Evolutionary conservation across 164 flowering plant genomes (phyloP), one percentile per base, ranked within the genome.

Genomic region (Macadamia tetraphylla): DNA sequence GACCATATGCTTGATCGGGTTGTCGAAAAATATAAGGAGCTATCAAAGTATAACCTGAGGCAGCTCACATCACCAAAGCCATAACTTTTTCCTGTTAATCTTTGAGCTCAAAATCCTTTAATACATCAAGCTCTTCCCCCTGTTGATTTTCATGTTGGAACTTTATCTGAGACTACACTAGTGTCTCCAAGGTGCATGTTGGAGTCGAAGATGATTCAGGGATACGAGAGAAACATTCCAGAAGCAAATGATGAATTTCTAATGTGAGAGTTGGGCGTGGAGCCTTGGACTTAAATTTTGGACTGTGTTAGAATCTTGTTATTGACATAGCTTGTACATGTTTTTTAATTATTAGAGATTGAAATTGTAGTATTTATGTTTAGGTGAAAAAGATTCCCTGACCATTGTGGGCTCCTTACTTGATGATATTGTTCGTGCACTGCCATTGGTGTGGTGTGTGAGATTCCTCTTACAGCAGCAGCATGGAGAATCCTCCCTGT

Each of bases 1-100:
- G 98, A 94, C 96, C 6, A 52, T 52, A 17, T 52, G 57, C 18
- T 52, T 52, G 18, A 52, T 52, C 17, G n/a, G 57, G 57, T 52
- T n/a, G 17, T 52, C 0, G 57, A 52, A 17, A 52, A 52, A 17
- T 52, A 52, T 17, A 52, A 94, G 85, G 94, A 91, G 78, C 74
- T 91, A 69, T 79, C 89, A 32, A 94, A 94, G 73, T 94, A 84
- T 79, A 94, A 94, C 69, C 69, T 94, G 74, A 86, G 97, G 83
- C 97, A 94, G 87, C 90, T 94, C 18, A 86, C 94, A 61, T 87
- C 94, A 57, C 65, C 84, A 59, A 70, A 72, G 57, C 46, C 64
- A 9, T 76, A 71, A 62, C 62, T n/a, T 13, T 52, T 17, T 2
- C 17, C 5, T 9, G 17, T 52, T 17, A 11, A 13, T 35, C 10